phyloP scores from a whole-genome alignment of 31 red algal species.

The Odonthalia washingtoniensis region DNA sequence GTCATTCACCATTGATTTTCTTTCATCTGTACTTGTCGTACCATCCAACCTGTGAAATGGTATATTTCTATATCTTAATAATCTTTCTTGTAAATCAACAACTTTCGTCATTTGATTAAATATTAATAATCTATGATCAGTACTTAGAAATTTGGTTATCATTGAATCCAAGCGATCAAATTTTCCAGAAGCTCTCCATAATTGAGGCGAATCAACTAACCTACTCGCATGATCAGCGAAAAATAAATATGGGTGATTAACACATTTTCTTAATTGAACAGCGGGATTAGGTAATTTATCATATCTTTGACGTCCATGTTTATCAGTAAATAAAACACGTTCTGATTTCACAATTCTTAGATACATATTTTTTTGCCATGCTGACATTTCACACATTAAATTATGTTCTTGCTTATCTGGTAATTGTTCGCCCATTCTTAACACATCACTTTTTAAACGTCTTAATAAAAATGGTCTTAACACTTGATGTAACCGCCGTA shows the following conservation, averaged over 20 bases:
- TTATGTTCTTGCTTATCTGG: constrained; percentile 93
- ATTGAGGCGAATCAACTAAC: constrained; percentile 68
- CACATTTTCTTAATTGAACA: constrained; percentile 92
- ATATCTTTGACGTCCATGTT: constrained; percentile 72
- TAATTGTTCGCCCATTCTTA: constrained; percentile 88
- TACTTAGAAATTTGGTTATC: constrained; percentile 83
- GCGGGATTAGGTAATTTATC: constrained; percentile 88
- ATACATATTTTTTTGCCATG: constrained; percentile 93
- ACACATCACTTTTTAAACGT: constrained; percentile 89
- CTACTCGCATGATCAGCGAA: constrained; percentile 62
- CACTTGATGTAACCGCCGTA: constrained; percentile 92
- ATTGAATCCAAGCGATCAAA: constrained; percentile 90
- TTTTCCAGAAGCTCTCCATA: constrained; percentile 94
- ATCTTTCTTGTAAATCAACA: constrained; percentile 87
- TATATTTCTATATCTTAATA: constrained; percentile 78
- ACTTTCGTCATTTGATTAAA: constrained; percentile 99
- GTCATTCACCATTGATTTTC: constrained; percentile 75
- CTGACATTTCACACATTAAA: constrained; percentile 93
- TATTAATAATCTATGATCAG: constrained; percentile 92
- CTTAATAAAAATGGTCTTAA: constrained; percentile 93
- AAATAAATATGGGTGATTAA: constrained; percentile 98
- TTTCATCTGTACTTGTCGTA: constrained; percentile 88
- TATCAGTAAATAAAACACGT: constrained; percentile 85
- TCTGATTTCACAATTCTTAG: constrained; percentile 72
- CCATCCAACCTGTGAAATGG: constrained; percentile 92